A percentile compares a stretch with the other conserved stretches of the same genome.
Conservation (phyloP, 2,329 filamentous ascomycete genomes). For the Plectosphaerella plurivora region DNA sequence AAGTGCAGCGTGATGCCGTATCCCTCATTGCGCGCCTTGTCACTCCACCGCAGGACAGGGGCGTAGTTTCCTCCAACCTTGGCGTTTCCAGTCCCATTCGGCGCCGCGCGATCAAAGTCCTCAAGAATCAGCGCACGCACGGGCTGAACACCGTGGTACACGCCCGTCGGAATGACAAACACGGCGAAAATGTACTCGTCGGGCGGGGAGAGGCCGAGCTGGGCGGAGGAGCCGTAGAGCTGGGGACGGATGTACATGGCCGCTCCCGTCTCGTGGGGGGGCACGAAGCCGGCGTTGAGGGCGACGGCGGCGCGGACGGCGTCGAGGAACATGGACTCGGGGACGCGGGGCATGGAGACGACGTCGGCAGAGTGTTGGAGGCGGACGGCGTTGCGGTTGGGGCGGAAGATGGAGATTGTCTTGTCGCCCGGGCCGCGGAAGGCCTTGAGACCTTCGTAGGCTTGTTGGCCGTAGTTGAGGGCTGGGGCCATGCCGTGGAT, state of each 20-base stretch:
- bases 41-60: slow-evolving; percentile 82
- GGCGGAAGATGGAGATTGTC: slow-evolving; percentile 81
- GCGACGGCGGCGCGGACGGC: slow-evolving; percentile 77
- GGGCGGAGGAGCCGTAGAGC: slow-evolving; percentile 81
- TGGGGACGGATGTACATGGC: slow-evolving; percentile 91
- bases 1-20: slow-evolving; percentile 94
- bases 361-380: slow-evolving; percentile 81
- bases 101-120: slow-evolving; percentile 90
- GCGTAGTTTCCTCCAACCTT: slow-evolving; percentile 97
- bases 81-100: slow-evolving; percentile 83
- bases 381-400: slow-evolving; percentile 76
- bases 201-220: slow-evolving; percentile 79
- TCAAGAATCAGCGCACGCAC: slow-evolving; percentile 87
- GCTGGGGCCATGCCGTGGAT: slow-evolving; percentile 94
- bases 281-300: slow-evolving; percentile 86
- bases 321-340: slow-evolving; percentile 69
- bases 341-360: slow-evolving; percentile 78
- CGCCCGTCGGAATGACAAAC: slow-evolving; percentile 85
- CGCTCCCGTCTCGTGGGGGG: slow-evolving; percentile 81
- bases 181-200: slow-evolving; percentile 92
- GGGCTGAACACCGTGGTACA: slow-evolving; percentile 86
- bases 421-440: slow-evolving; percentile 72
- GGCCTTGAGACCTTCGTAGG: slow-evolving; percentile 97
- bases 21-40: slow-evolving; percentile 71
- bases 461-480: slow-evolving; percentile 96